A percentile compares a stretch with the other conserved stretches of the same genome.
Conservation (phyloP, 331 rosid genomes). For the Rosa hybrid region DNA sequence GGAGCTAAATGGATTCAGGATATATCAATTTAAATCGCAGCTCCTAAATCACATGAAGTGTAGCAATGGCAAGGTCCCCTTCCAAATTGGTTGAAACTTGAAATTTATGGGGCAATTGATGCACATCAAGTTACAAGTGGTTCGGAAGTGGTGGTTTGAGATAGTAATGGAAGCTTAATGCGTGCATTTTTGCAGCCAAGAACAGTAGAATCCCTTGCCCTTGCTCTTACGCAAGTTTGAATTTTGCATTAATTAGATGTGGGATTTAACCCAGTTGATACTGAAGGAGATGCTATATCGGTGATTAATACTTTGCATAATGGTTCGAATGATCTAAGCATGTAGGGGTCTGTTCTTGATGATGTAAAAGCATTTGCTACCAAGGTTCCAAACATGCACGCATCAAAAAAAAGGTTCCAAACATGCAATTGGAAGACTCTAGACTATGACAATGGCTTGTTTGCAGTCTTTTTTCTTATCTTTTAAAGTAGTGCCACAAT, state of each 20-base stretch:
- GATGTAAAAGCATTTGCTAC: too few species aligned
- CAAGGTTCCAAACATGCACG: too few species aligned
- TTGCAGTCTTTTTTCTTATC: too few species aligned
- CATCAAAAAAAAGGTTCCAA: too few species aligned
- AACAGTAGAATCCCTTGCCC: background rate
- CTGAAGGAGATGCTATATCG: background rate
- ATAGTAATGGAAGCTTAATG: background rate
- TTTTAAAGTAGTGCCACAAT: too few species aligned
- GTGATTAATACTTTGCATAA: too few species aligned
- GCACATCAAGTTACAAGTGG: background rate
- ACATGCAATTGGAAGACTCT: too few species aligned
- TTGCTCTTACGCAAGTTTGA: background rate
- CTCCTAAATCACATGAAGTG: background rate
- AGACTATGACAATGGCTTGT: too few species aligned
- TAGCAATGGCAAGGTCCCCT: background rate
- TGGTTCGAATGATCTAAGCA: too few species aligned
- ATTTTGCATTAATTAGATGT: background rate
- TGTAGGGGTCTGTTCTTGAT: too few species aligned
- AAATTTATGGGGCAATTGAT: background rate
- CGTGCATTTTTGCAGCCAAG: background rate
- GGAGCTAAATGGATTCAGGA: background rate
- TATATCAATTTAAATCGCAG: background rate
- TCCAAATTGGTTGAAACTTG: background rate
- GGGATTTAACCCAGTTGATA: background rate
- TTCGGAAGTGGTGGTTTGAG: background rate